phyloP scores from a whole-genome alignment of 192 early-diverging fungal genomes.

The Jimgerdemannia lactiflua region DNA sequence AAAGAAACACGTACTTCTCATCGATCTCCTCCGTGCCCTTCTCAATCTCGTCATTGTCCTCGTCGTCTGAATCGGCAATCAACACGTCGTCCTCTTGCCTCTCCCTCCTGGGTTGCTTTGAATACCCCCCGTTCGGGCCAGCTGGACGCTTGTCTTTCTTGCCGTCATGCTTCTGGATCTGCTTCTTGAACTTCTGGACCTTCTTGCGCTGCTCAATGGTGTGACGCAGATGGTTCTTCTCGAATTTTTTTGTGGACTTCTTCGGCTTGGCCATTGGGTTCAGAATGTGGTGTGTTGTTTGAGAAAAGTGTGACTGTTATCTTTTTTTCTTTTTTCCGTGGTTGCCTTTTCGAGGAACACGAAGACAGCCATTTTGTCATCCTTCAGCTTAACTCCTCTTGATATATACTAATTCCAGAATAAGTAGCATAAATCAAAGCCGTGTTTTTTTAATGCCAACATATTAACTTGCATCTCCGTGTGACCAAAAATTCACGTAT shows the following conservation, averaged over 20 bases:
- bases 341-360: too few relatives aligned
- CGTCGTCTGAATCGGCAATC: neutral
- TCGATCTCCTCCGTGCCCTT: neutral
- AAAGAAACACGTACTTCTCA: neutral
- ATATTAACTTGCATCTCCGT: too few relatives aligned
- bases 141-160: neutral
- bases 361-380: too few relatives aligned
- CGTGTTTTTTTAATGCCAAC: too few relatives aligned
- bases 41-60: neutral
- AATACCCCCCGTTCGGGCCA: neutral
- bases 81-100: neutral
- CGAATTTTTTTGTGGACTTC: conserved; percentile 35
- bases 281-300: too few relatives aligned
- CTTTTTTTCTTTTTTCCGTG: too few relatives aligned
- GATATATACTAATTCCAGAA: too few relatives aligned
- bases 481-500: too few relatives aligned
- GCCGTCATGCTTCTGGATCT: conserved; percentile 13
- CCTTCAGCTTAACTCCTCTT: too few relatives aligned
- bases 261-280: conserved; percentile 28
- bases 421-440: too few relatives aligned
- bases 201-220: conserved; percentile 32
- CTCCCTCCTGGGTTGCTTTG: neutral
- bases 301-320: too few relatives aligned
- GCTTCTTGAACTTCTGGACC: conserved; percentile 20
- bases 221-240: conserved; percentile 31